Conservation (phyloP, 129 eudicot genomes). For the Smallanthus sonchifolius region DNA sequence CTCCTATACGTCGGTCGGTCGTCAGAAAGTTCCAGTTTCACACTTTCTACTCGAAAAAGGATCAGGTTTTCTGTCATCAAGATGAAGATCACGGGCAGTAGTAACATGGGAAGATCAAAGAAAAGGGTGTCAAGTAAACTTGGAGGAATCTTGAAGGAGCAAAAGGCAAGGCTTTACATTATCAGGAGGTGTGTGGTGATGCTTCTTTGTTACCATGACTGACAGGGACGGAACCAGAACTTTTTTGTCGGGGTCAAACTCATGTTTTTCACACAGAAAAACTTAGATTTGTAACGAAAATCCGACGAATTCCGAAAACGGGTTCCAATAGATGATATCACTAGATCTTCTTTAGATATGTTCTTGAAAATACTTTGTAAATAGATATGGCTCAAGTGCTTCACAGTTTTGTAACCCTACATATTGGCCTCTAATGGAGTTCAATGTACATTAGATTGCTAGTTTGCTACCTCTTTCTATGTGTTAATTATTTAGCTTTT, state of each 20-base stretch:
- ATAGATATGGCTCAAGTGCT: conserved; percentile 27
- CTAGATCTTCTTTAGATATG: neutral
- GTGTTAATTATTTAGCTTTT: neutral
- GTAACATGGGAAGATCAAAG: conserved; percentile 57
- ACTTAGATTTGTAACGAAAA: too few species aligned
- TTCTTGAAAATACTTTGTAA: neutral
- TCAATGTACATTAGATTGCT: neutral
- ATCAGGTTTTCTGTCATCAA: neutral
- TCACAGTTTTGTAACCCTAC: conserved; percentile 26
- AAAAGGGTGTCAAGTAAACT: conserved; percentile 69
- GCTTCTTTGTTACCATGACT: conserved; percentile 97
- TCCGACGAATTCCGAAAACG: too few species aligned
- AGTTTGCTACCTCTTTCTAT: neutral
- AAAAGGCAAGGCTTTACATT: conserved; percentile 87
- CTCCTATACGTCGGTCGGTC: neutral
- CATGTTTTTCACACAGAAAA: too few species aligned
- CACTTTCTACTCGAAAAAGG: neutral
- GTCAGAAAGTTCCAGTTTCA: neutral
- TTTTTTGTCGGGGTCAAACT: neutral
- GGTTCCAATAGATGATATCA: neutral
- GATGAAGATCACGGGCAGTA: conserved; percentile 38
- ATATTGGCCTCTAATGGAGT: conserved; percentile 8
- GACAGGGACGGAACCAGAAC: neutral
- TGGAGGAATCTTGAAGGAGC: conserved; percentile 80
- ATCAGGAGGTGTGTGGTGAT: conserved; percentile 92